Conservation (phyloP, 2,329 filamentous ascomycete genomes). For the Knufia fluminis region DNA sequence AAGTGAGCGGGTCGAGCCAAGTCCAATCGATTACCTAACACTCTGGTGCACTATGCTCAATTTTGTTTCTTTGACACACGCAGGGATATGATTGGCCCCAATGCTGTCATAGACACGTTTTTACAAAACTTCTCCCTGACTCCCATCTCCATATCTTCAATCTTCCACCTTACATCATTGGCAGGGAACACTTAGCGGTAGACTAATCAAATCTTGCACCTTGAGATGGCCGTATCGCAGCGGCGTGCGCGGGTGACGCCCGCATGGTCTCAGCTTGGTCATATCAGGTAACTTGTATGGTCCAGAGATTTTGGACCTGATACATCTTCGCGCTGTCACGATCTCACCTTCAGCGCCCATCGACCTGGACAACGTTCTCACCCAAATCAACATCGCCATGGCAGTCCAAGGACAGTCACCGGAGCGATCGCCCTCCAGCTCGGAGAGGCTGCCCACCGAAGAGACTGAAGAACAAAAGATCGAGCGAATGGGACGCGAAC, state of each 20-base stretch:
- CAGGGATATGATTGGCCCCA: neutral
- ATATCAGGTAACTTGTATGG: neutral
- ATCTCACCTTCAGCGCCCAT: too few species aligned
- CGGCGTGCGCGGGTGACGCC: neutral
- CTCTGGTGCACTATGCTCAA: neutral
- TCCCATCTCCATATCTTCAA: neutral
- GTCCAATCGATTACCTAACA: too few species aligned
- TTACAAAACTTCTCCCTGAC: neutral
- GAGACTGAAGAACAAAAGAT: conserved; percentile 30
- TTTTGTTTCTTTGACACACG: neutral
- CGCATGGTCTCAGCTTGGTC: neutral
- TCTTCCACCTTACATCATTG: neutral
- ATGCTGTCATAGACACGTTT: neutral
- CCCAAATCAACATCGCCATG: neutral
- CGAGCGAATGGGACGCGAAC: conserved; percentile 53
- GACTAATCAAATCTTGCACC: neutral
- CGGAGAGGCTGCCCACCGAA: conserved; percentile 12
- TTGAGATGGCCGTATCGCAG: neutral
- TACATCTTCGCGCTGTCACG: too few species aligned
- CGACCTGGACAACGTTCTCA: neutral
- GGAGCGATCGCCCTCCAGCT: neutral
- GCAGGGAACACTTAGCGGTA: neutral
- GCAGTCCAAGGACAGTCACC: neutral
- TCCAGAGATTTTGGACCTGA: too few species aligned
- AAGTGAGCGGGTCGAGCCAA: neutral